Base-by-base conservation (phyloP, 192 early-diverging fungal genomes). In the Podila epigama region DNA sequence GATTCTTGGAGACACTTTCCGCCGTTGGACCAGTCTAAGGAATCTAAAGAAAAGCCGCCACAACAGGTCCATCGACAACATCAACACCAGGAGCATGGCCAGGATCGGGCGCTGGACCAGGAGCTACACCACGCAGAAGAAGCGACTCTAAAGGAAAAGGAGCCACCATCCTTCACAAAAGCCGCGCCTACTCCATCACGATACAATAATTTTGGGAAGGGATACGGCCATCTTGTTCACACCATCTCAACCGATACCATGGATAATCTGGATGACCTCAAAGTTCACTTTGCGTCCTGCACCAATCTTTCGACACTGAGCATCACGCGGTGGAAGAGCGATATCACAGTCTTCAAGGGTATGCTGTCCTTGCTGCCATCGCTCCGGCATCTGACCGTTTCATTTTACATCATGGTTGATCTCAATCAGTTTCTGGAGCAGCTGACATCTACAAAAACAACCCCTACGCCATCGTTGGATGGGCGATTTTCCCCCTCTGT, bases 1-100 rank as follows among this genome's bases (percentile, higher is more conserved):
- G 57, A 44, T 4, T 72, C 70, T 2, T 72, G 70, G 70, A 72
- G 62, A 13, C 18, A 9, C 2, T 72, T 72, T 22, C 63, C 70
- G 7, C 31, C 61, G 7, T 58, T 59, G 29, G 11, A 51, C 29
- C 25, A 35, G n/a, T n/a, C n/a, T n/a, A n/a, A n/a, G n/a, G n/a
- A n/a, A n/a, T n/a, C n/a, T n/a, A n/a, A n/a, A n/a, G n/a, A n/a
- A n/a, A n/a, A n/a, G n/a, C n/a, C n/a, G n/a, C n/a, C n/a, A n/a
- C n/a, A n/a, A n/a, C n/a, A n/a, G n/a, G n/a, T n/a, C n/a, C n/a
- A n/a, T n/a, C n/a, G n/a, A n/a, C n/a, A n/a, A n/a, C n/a, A n/a
- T n/a, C n/a, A n/a, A n/a, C n/a, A n/a, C n/a, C n/a, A n/a, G n/a
- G n/a, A n/a, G n/a, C n/a, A n/a, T n/a, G n/a, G n/a, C n/a, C n/a